A percentile compares a stretch with the other conserved stretches of the same genome.
phyloP scores from a whole-genome alignment of 208 protist species.

The Crithidia brevicula region DNA sequence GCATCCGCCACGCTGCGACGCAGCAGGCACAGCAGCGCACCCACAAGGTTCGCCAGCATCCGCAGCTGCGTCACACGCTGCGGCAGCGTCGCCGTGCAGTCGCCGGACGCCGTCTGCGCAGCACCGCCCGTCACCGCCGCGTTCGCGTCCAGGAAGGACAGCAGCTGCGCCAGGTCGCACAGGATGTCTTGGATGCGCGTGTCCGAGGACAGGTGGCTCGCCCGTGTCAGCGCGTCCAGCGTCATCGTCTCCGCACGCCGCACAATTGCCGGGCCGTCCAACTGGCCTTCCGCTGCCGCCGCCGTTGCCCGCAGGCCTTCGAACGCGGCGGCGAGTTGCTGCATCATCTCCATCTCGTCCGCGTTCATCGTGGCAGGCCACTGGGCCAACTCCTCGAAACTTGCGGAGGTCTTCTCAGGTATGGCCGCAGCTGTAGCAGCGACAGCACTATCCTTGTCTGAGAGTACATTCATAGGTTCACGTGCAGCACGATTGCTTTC shows the following conservation, averaged over 20 bases:
- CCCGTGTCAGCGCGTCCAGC: conserved; percentile 16
- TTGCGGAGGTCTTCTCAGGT: neutral
- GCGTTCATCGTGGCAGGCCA: neutral
- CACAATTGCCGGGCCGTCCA: conserved; percentile 19
- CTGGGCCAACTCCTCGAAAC: neutral
- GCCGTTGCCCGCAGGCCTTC: conserved; percentile 13
- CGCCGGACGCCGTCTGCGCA: conserved; percentile 24
- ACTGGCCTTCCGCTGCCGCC: neutral
- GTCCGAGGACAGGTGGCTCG: conserved; percentile 13
- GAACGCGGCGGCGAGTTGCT: conserved; percentile 29
- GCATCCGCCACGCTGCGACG: conserved; percentile 38
- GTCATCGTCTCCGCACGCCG: conserved; percentile 19
- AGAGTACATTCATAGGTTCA: no score
- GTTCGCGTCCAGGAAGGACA: conserved; percentile 34
- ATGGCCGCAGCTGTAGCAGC: no score
- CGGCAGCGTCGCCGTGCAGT: conserved; percentile 28
- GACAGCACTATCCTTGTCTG: no score
- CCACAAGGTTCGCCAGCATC: conserved; percentile 42
- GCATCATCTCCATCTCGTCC: conserved; percentile 13
- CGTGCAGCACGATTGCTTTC: no score
- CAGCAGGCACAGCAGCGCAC: conserved; percentile 38
- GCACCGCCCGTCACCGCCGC: conserved; percentile 29
- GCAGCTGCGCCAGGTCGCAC: conserved; percentile 24
- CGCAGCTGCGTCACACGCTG: conserved; percentile 45
- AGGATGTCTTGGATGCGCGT: conserved; percentile 39